Conservation (phyloP, 495 filamentous ascomycete species). For the Aspergillus steynii region DNA sequence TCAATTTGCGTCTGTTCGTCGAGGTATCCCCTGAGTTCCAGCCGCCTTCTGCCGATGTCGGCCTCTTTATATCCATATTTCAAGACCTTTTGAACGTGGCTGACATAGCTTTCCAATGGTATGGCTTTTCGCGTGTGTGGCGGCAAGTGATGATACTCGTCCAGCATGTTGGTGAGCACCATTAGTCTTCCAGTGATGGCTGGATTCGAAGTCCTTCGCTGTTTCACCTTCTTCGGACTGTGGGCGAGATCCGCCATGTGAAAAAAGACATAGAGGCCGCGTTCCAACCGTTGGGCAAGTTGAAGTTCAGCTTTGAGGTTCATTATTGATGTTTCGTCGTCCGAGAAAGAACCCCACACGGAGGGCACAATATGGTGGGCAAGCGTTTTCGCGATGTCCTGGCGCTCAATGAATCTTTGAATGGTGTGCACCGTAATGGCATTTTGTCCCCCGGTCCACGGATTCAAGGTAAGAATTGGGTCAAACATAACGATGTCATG, state of each 20-base stretch:
- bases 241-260: constrained; percentile 34
- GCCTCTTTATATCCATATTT: constrained; percentile 26
- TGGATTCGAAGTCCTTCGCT: constrained; percentile 11
- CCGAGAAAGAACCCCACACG: constrained; percentile 30
- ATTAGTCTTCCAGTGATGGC: constrained; percentile 17
- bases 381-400: constrained; percentile 21
- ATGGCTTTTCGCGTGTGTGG: constrained; percentile 12
- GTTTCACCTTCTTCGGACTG: constrained; percentile 14
- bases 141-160: constrained; percentile 25
- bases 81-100: constrained; percentile 27
- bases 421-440: constrained; percentile 27
- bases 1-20: constrained; percentile 27
- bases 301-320: constrained; percentile 28
- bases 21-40: constrained; percentile 25
- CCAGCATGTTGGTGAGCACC: constrained; percentile 19
- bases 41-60: constrained; percentile 27
- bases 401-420: constrained; percentile 23
- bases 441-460: constrained; percentile 21
- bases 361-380: constrained; percentile 29
- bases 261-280: constrained; percentile 31
- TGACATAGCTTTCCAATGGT: constrained; percentile 19
- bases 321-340: constrained; percentile 26
- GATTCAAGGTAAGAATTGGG: constrained; percentile 26
- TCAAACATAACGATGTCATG: constrained; percentile 24
- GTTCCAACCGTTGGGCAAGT: constrained; percentile 27